These are phyloP conservation scores for Tuber brumale DNA, from an alignment of 495 filamentous ascomycete species.

Conservation along the genomic window DNA sequence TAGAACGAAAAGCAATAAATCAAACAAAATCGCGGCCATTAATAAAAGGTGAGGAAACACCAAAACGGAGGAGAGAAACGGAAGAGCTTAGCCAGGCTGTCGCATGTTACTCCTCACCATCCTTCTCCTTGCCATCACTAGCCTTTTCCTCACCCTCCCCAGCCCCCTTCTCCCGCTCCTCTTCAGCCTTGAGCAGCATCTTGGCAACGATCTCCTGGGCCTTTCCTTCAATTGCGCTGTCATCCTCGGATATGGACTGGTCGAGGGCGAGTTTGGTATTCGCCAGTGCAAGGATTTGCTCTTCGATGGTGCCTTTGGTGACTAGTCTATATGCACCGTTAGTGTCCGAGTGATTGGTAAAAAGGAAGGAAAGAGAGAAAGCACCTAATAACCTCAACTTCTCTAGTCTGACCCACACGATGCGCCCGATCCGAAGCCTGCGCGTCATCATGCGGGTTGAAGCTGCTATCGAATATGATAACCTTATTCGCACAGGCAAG, in stretches of 20 bases:
- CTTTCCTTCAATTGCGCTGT: conserved; percentile 48
- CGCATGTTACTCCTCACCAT: background rate
- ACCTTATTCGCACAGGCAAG: conserved; percentile 92
- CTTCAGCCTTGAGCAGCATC: conserved; percentile 50
- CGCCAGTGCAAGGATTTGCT: conserved; percentile 82
- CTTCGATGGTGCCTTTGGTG: conserved; percentile 77
- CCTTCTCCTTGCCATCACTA: background rate
- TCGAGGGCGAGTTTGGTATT: conserved; percentile 91
- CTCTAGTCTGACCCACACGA: conserved; percentile 79
- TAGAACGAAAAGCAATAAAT: background rate
- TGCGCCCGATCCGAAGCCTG: conserved; percentile 97
- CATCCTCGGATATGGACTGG: conserved; percentile 59
- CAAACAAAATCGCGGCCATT: background rate
- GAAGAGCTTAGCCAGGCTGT: background rate
- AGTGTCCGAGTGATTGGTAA: conserved; percentile 4
- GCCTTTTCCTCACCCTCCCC: background rate
- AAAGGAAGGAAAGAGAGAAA: background rate
- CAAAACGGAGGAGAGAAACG: background rate
- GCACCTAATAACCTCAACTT: conserved; percentile 67
- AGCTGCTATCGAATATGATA: conserved; percentile 88
- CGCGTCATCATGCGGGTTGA: conserved; percentile 94
- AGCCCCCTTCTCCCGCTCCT: background rate
- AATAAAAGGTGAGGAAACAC: background rate
- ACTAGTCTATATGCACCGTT: conserved; percentile 56
- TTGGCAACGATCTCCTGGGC: conserved; percentile 59